Percentiles rank a stretch among this genome's conserved stretches.
Conservation (phyloP, 192 early-diverging fungal genomes). For the Coemansia sp. region DNA sequence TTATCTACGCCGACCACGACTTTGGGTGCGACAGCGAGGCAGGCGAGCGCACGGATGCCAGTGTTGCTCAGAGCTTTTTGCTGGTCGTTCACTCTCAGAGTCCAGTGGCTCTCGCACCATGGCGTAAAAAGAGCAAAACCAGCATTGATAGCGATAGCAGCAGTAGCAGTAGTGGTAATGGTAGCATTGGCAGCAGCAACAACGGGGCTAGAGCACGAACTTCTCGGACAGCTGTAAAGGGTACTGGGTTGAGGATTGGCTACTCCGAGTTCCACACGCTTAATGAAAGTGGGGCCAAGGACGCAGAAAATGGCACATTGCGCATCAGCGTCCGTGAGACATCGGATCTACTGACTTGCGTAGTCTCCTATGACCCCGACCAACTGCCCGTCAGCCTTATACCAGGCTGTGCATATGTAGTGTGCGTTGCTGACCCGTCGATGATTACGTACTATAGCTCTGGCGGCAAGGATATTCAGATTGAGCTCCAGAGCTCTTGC, state of each 20-base stretch:
- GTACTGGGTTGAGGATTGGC: constrained; percentile 1
- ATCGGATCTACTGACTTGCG: constrained; percentile 4
- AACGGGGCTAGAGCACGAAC: not conserved
- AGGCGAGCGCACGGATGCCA: not conserved
- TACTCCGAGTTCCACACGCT: not conserved
- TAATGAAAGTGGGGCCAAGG: not conserved
- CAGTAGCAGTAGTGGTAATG: not conserved
- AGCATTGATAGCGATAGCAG: not conserved
- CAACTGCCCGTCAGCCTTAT: constrained; percentile 19
- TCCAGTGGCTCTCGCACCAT: not conserved
- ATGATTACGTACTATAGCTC: not conserved
- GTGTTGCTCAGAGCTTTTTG: constrained; percentile 14
- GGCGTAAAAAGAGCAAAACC: not conserved
- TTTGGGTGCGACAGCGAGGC: constrained; percentile 20
- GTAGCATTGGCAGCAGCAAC: not conserved
- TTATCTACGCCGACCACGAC: constrained; percentile 13
- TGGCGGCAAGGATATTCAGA: not conserved
- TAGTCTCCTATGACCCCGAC: constrained; percentile 11
- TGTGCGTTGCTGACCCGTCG: constrained; percentile 17
- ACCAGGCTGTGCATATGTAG: constrained; percentile 22
- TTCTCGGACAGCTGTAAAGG: constrained; percentile 10
- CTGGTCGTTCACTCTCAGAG: constrained; percentile 28
- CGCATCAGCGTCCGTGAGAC: not conserved
- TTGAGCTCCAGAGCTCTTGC: not conserved
- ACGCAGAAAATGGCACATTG: not conserved